These are phyloP conservation scores for Termitomyces eurrhizus DNA, from an alignment of 768 basidiomycete genomes.

Conservation along the genomic window DNA sequence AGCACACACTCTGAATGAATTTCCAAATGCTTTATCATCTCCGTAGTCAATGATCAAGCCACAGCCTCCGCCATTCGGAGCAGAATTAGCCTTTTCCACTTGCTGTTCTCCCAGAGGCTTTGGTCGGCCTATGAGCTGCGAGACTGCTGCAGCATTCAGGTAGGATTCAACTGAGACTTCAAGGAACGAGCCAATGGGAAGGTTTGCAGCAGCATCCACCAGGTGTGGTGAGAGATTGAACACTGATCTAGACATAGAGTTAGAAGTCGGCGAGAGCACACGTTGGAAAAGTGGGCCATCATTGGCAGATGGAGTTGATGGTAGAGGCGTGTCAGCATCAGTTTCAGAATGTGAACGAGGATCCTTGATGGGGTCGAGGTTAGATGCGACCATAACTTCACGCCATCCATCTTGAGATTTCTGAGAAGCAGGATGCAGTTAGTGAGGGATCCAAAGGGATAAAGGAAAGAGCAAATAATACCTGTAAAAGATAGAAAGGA, in stretches of 20 bases:
- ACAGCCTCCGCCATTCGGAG: constrained; percentile 37
- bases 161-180: constrained; percentile 79
- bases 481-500: constrained; percentile 88
- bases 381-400: constrained; percentile 72
- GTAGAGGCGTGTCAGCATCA: not conserved
- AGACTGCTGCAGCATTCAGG: constrained; percentile 64
- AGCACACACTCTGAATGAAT: constrained; percentile 77
- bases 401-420: constrained; percentile 80
- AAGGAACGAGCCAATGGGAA: constrained; percentile 69
- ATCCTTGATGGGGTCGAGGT: constrained; percentile 16
- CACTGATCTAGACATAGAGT: constrained; percentile 49
- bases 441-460: not conserved
- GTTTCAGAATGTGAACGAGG: constrained; percentile 9
- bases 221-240: constrained; percentile 58
- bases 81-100: not conserved
- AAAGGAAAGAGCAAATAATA: constrained; percentile 23
- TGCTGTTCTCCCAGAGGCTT: not conserved
- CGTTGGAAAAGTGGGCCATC: constrained; percentile 47
- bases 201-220: constrained; percentile 38
- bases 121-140: constrained; percentile 45
- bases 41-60: constrained; percentile 93
- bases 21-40: constrained; percentile 57
- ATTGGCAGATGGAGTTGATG: constrained; percentile 11
- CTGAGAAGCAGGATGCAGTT: constrained; percentile 29
- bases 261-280: constrained; percentile 59